Evolutionary conservation across 169 alveolate genomes (phyloP), one percentile per base, ranked within the genome.

Genomic region (Cytauxzoon felis): DNA sequence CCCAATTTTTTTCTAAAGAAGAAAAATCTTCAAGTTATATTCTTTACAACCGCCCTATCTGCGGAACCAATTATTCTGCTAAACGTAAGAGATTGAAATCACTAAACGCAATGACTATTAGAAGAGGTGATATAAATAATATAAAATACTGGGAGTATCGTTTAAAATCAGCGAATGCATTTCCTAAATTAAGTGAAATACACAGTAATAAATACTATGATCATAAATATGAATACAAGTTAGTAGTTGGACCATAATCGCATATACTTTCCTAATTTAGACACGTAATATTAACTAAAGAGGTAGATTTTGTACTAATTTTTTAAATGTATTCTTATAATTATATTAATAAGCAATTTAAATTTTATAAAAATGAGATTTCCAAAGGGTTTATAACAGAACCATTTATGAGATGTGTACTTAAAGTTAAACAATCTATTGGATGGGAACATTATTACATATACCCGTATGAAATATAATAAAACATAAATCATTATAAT

Each of bases 391-490:
- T 52, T 5, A 9, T 66, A 36, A 9, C 11, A 21, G 78, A 66
- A 24, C 61, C 34, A 16, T 66, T 66, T 26, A 54, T 66, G 34
- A 33, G 24, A 1, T 50, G 18, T 8, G 18, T 2, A 2, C 68
- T 66, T 13, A 21, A 61, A 1, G 32, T 66, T 3, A 49, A 68
- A 11, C 78, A 66, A 19, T 54, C 78, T 13, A 48, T 58, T 8
- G 78, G 78, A 1, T 66, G 78, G 78, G 61, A 58, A 43, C 78
- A 66, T 33, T 66, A 66, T 34, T 66, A 66, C 43, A 45, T 66
- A 2, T 66, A 66, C 43, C 73, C 73, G 78, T 66, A 3, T 30
- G 78, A 54, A 2, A 3, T 1, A 9, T 9, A 7, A 33, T 1
- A 16, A 0, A 0, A 57, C 7, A 9, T 27, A 1, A 30, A 6